A percentile compares a stretch with the other conserved stretches of the same genome.
Conservation (phyloP, 2,329 filamentous ascomycete genomes). For the Penicillium sp. region DNA sequence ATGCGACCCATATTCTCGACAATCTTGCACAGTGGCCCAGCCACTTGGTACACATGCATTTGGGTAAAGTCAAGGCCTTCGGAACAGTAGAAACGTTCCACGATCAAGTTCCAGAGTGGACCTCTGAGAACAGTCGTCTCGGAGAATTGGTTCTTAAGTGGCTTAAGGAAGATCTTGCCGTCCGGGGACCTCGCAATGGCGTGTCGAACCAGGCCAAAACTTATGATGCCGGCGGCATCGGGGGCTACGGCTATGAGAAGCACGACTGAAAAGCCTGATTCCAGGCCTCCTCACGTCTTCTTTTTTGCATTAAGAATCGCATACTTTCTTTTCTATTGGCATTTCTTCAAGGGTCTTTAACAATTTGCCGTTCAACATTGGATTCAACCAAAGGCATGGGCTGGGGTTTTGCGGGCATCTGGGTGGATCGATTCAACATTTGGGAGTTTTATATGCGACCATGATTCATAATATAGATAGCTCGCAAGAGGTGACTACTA, state of each 20-base stretch:
- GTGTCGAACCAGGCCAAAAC: constrained; percentile 52
- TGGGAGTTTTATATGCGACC: constrained; percentile 24
- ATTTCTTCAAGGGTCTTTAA: constrained; percentile 4
- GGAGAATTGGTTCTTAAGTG: constrained; percentile 86
- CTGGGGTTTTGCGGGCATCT: constrained; percentile 21
- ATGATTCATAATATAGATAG: constrained; percentile 19
- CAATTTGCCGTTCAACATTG: constrained; percentile 27
- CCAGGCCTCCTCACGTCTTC: not conserved
- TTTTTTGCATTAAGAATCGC: not conserved
- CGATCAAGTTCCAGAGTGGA: constrained; percentile 51
- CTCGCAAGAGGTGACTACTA: not conserved
- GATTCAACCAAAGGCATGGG: constrained; percentile 30
- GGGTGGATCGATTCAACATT: constrained; percentile 31
- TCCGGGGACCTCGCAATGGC: constrained; percentile 74
- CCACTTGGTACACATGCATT: constrained; percentile 92
- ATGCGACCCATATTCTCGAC: constrained; percentile 95
- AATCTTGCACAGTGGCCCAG: constrained; percentile 94
- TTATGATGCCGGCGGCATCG: constrained; percentile 59
- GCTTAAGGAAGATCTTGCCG: constrained; percentile 77
- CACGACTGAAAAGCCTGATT: not conserved
- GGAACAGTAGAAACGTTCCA: constrained; percentile 72
- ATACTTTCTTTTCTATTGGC: not conserved
- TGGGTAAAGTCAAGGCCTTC: constrained; percentile 86
- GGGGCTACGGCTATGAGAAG: constrained; percentile 65
- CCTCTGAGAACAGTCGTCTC: constrained; percentile 74